Base-by-base conservation (phyloP, 164 flowering plant species). In the Stephania yunnanensis region DNA sequence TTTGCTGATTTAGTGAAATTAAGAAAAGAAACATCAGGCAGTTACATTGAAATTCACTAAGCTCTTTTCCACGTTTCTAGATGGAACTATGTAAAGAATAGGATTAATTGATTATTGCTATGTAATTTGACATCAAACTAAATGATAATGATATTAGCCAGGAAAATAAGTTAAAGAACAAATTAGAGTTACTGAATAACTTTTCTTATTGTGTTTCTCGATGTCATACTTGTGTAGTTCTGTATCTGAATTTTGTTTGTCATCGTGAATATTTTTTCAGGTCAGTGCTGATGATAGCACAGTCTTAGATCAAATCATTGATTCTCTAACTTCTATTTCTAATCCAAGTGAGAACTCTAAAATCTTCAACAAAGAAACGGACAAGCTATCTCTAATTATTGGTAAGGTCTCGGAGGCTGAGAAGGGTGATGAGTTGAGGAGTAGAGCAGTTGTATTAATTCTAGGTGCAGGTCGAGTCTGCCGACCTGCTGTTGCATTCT, bases 381-480 rank as follows among this genome's bases (percentile, higher is more conserved):
- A 90, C 69, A 85, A 76, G 71, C 73, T 90, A n/a, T 85, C 89
- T 10, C 75, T 91, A 74, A 88, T 71, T 81, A 75, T 94, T 74
- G 97, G 97, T 22, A 84, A 79, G 80, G 83, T 85, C 78, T 78
- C 76, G 78, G 87, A 89, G 78, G 67, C 17, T 10, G 76, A 74
- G 66, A 79, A 69, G 68, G 80, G 48, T 48, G 69, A 73, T 68
- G 83, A 74, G 46, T n/a, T 52, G 42, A 79, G 78, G 80, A 85
- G 74, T 29, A 87, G 79, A 78, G 78, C 75, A 70, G 76, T 84
- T 6, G 93, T 94, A 78, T 83, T 94, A 9, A 94, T 96, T 81
- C 80, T 96, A 72, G 99, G 99, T 58, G 99, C 98, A 52, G 99
- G 99, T 4, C 85, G 98, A 64, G 98, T 96, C 68, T 96, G 99